Base-by-base conservation (phyloP, 345 rosid genomes). In the Ceriops decandra region DNA sequence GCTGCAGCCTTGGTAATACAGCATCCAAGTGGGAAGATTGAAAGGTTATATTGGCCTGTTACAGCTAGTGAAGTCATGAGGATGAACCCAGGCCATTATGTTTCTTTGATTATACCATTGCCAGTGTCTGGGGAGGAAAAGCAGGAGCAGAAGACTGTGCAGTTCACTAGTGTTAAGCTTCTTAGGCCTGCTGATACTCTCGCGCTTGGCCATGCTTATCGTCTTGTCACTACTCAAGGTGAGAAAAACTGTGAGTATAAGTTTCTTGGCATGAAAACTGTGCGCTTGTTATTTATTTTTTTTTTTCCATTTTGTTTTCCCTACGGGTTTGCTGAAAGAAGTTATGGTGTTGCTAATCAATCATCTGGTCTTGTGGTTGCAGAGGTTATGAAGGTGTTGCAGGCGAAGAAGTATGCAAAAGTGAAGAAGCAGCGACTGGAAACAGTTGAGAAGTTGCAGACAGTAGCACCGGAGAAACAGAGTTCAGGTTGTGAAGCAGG, bases 141-240 rank as follows among this genome's bases (percentile, higher is more conserved):
- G 9, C 65, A 61, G 30, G 76, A 74, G 21, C 77, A 72, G 20
- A 80, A 80, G 49, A 72, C 79, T 0, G 85, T 83, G 46, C 82
- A 85, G 66, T 82, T 83, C 82, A 90, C 99, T 36, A 91, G 93
- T 31, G 97, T 91, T 56, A 95, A 95, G 84, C 96, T 95, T 79
- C 98, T 95, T 60, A 75, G 99, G 64, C 92, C 96, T 2, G 79
- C 57, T 16, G 96, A 95, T 57, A 88, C 81, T 72, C 99, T 95
- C 20, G 73, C 85, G 0, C 97, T 95, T 31, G 98, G 98, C 66
- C 98, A 95, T 74, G 98, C 99, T 72, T 95, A 95, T 67, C 85
- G 95, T 57, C 93, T 95, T 59, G 81, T 95, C 77, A 91, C 98
- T 66, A 84, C 97, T 64, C 90, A 95, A 87, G 99, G 99, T 95